Evolutionary conservation across 805 yeast species (phyloP), one percentile per base, ranked within the genome.

Genomic region (Phaffomyces thermotolerans): DNA sequence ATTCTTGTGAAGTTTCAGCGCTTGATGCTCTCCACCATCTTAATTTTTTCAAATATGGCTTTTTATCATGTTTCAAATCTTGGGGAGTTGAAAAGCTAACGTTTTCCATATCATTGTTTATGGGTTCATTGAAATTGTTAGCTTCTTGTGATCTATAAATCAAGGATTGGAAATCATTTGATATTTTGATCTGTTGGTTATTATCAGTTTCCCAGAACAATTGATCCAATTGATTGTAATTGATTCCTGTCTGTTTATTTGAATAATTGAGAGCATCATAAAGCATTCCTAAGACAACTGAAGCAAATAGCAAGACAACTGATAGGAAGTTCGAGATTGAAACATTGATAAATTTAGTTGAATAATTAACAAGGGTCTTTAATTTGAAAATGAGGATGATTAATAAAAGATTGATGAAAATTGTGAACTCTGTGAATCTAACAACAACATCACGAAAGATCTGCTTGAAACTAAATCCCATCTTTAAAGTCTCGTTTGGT

Each of bases 11-110:
- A 8, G 13, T 13, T 8, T n/a, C 40, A 14, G 37, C 32, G 20
- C 30, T 5, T 15, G 40, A 23, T 6, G 46, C 30, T 27, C 18
- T 40, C 49, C 51, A 45, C 40, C 42, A 38, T n/a, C 37, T 34
- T 24, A 45, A 34, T 18, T 36, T 36, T 6, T 39, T 24, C 15
- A 42, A 31, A 20, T 37, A 8, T 29, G 29, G 38, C 25, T 15
- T 31, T 9, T 31, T 15, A 31, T 31, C 18, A 8, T n/a, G 7
- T 8, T 17, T 31, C 6, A 8, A 17, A 24, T 29, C 24, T n/a
- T 36, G 44, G 10, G 44, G 15, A 2, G 27, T 6, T n/a, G 37
- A 17, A 22, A 22, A 38, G 13, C 38, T 29, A 13, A 38, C 34
- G 23, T 42, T 34, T 17, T 29, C 38, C 14, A 20, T 14, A 8